Evolutionary conservation across 176 grass and related monocot species (phyloP).

Genomic region (Coix lacrymajobi): DNA sequence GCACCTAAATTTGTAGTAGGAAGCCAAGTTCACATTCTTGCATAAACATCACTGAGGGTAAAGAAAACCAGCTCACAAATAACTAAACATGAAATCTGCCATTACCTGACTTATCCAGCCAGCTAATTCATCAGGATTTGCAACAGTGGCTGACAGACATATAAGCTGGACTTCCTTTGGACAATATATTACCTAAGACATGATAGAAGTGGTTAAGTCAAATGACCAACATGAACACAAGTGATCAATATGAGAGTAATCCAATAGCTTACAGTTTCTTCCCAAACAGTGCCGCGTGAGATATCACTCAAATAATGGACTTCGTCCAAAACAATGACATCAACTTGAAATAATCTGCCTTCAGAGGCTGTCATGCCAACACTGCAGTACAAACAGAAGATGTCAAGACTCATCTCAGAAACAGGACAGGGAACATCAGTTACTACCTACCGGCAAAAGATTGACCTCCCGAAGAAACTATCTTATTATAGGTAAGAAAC

Average conservation of each 20-base stretch:
- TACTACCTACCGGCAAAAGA: conserved; percentile 16
- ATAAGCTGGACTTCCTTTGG: conserved; percentile 98
- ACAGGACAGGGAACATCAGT: conserved; percentile 15
- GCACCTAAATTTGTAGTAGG: neutral
- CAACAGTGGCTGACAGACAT: conserved; percentile 93
- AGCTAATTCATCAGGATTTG: conserved; percentile 97
- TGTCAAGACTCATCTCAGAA: conserved; percentile 21
- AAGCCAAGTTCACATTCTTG: conserved; percentile 10
- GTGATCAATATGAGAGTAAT: conserved; percentile 12
- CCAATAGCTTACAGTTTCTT: conserved; percentile 84
- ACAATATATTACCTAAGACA: conserved; percentile 96
- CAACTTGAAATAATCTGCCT: conserved; percentile 92
- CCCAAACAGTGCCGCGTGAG: conserved; percentile 98
- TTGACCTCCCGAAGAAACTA: conserved; percentile 15
- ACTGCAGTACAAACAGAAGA: conserved; percentile 57
- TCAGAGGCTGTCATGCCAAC: conserved; percentile 79
- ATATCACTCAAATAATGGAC: conserved; percentile 98
- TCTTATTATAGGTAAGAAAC: neutral
- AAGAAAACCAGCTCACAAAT: conserved; percentile 15
- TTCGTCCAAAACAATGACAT: conserved; percentile 98
- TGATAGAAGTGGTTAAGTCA: conserved; percentile 16
- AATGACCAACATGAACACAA: conserved; percentile 19
- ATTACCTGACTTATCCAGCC: conserved; percentile 96
- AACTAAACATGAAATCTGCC: conserved; percentile 1
- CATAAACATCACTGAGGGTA: conserved; percentile 1